Base-by-base conservation (phyloP, 805 yeast species). In the Metschnikowia sp. region DNA sequence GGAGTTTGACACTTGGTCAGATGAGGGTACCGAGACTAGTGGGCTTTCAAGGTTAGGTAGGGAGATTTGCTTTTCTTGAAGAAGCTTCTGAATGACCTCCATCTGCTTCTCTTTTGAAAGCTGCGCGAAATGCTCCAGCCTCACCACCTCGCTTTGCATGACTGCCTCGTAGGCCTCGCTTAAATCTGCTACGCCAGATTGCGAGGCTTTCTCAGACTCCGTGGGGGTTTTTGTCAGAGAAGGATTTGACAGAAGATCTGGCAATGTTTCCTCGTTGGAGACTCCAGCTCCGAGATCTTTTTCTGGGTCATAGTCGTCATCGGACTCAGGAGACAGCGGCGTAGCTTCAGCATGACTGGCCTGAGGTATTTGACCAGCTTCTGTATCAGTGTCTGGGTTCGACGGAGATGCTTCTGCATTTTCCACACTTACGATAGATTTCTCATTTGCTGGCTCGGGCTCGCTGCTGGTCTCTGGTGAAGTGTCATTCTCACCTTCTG, bases 121-220 rank as follows among this genome's bases (percentile, higher is more conserved):
- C 40, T 69, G 65, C 8, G 65, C 61, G 37, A 73, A 71, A n/a
- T 61, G 56, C 9, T 70, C 70, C 50, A 64, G 64, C 35, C 61
- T 61, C 11, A 65, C 67, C 9, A 64, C 36, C 28, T 69, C 73
- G 47, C 68, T 65, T 28, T 61, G 61, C 66, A 66, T 63, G 33
- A 70, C 60, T 2, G 72, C 69, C 28, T 64, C 69, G 51, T 65
- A 68, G 2, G 72, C 74, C 42, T 62, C 65, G 38, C 56, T 63
- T 13, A 68, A 54, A 18, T 57, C 57, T 13, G 50, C 26, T 4
- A 22, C 26, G 26, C 26, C 26, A 22, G 7, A 22, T 22, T 22
- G 26, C 7, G 26, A 7, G 26, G 26, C 26, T 22, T 7, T 4
- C 26, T 22, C 26, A 22, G n/a, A 31, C 11, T 12, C 33, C 33